Percentiles rank a stretch among this genome's conserved stretches.
Evolutionary conservation across 202 grass and related monocot genomes (phyloP).

Genomic region (Saccharum hybrid): DNA sequence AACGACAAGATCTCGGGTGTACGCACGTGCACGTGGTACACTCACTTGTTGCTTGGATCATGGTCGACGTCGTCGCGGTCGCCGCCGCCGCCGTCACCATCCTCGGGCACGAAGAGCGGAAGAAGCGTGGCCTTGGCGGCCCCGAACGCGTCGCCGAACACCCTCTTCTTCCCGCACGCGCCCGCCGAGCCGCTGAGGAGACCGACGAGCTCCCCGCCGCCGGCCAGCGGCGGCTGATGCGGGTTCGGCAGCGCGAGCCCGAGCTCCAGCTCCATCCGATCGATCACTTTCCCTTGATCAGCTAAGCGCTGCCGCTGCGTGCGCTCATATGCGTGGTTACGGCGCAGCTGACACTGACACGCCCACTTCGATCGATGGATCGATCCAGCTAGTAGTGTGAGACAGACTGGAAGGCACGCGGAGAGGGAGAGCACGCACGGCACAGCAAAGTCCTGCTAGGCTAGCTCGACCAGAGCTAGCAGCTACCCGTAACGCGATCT

Average conservation of each 20-base stretch:
- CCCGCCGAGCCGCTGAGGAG: background rate
- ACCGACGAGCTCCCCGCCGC: background rate
- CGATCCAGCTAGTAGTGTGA: background rate
- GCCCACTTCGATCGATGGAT: background rate
- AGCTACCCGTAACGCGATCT: background rate
- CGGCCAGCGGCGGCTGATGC: background rate
- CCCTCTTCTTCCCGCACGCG: conserved; percentile 48
- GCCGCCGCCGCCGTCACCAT: background rate
- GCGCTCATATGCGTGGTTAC: background rate
- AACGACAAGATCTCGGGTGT: background rate
- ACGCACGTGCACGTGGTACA: background rate
- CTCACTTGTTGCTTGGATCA: conserved; percentile 34
- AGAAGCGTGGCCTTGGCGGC: conserved; percentile 37
- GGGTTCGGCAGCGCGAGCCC: conserved; percentile 46
- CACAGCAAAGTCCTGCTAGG: background rate
- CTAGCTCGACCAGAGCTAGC: no score
- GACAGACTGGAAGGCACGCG: background rate
- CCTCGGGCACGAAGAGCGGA: conserved; percentile 46
- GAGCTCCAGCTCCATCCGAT: conserved; percentile 73
- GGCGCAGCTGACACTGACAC: background rate
- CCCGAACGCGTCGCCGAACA: conserved; percentile 26
- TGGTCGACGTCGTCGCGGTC: background rate
- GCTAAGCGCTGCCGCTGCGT: background rate
- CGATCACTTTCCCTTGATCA: background rate
- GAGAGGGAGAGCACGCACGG: no score